phyloP scores from a whole-genome alignment of 2,329 filamentous ascomycete species.

The Botryotinia calthae region DNA sequence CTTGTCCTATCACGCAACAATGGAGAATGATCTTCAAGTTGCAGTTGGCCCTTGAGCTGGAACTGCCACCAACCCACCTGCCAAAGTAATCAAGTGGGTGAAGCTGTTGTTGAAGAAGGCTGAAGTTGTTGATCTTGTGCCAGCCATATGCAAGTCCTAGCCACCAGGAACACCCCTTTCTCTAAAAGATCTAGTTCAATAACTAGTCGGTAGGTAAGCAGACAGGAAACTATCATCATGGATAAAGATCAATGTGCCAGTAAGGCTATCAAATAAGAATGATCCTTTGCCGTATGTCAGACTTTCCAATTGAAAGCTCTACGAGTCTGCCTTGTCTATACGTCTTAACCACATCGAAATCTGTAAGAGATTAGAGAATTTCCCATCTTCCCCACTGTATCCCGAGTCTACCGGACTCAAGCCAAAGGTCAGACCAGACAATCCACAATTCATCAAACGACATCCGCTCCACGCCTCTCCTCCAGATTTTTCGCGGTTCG shows the following conservation, averaged over 20 bases:
- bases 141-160: background rate
- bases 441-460: slow-evolving; percentile 17
- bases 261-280: background rate
- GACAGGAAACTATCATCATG: background rate
- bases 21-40: slow-evolving; percentile 15
- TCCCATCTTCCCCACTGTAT: slow-evolving; percentile 10
- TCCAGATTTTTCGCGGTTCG: background rate
- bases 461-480: background rate
- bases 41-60: background rate
- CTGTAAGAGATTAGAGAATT: background rate
- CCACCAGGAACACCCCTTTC: slow-evolving; percentile 2
- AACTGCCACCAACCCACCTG: background rate
- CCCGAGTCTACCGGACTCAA: background rate
- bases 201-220: background rate
- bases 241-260: background rate
- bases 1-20: background rate
- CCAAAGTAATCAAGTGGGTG: background rate
- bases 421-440: background rate
- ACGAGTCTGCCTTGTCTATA: background rate
- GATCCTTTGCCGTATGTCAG: background rate
- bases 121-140: background rate
- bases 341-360: background rate
- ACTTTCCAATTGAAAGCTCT: background rate
- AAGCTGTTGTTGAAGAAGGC: background rate
- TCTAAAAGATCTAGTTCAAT: background rate